Conservation (phyloP, 2,329 filamentous ascomycete species). For the Leptographium radiaticola region DNA sequence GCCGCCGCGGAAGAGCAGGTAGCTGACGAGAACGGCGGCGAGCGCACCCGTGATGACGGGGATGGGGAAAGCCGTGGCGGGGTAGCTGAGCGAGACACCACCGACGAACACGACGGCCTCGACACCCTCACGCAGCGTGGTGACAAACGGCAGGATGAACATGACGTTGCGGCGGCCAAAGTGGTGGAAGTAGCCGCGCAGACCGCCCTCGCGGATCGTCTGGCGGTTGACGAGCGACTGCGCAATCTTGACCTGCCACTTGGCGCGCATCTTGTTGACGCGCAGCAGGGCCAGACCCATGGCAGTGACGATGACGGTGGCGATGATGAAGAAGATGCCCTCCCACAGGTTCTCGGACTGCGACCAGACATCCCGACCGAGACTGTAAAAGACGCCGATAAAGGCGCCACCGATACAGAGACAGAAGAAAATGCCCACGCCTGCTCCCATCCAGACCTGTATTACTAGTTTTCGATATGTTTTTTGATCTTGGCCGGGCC, state of each 20-base stretch:
- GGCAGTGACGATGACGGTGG: slow-evolving; percentile 66
- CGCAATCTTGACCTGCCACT: slow-evolving; percentile 76
- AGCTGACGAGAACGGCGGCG: slow-evolving; percentile 56
- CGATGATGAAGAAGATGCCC: slow-evolving; percentile 62
- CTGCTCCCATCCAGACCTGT: slow-evolving; percentile 59
- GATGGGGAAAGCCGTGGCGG: slow-evolving; percentile 64
- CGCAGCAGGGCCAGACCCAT: slow-evolving; percentile 72
- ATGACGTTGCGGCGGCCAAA: slow-evolving; percentile 55
- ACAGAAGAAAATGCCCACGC: slow-evolving; percentile 44
- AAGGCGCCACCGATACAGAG: slow-evolving; percentile 49
- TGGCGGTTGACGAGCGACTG: slow-evolving; percentile 45
- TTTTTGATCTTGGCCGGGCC: slow-evolving; percentile 44
- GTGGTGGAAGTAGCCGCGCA: slow-evolving; percentile 41
- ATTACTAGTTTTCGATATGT: slow-evolving; percentile 55
- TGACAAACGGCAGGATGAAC: slow-evolving; percentile 78
- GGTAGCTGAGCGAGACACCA: slow-evolving; percentile 65
- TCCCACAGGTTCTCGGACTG: slow-evolving; percentile 67
- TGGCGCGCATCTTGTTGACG: slow-evolving; percentile 70
- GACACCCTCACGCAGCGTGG: slow-evolving; percentile 73
- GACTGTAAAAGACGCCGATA: slow-evolving; percentile 56
- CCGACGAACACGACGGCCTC: slow-evolving; percentile 81
- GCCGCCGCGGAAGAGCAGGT: slow-evolving; percentile 47
- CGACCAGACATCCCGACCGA: slow-evolving; percentile 55
- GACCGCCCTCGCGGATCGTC: slow-evolving; percentile 19
- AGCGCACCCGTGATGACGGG: slow-evolving; percentile 60